Percentiles rank a stretch among this genome's conserved stretches.
Evolutionary conservation across 352 stramenopile species (phyloP).

Genomic region (Globisporangium iwayamae): DNA sequence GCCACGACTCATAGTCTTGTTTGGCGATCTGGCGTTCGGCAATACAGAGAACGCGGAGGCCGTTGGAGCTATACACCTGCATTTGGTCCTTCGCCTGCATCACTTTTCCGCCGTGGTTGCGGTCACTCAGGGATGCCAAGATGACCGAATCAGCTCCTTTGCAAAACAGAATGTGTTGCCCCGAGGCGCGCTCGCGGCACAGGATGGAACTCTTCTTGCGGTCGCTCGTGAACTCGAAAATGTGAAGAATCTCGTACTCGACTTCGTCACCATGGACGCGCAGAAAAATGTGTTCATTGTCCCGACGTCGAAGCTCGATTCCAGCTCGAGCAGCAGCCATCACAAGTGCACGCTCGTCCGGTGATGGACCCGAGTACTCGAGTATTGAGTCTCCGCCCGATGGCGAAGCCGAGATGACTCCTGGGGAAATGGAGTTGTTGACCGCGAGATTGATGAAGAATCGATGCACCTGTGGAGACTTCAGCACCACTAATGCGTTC

Average conservation of each 20-base stretch:
- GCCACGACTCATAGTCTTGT: constrained; percentile 55
- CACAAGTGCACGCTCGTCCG: constrained; percentile 73
- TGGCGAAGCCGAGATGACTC: constrained; percentile 1
- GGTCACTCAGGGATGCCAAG: constrained; percentile 37
- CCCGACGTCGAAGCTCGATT: constrained; percentile 31
- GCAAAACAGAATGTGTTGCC: constrained; percentile 41
- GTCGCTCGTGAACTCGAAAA: constrained; percentile 63
- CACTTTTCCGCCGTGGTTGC: constrained; percentile 25
- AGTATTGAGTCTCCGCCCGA: constrained; percentile 9
- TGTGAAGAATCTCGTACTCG: constrained; percentile 44
- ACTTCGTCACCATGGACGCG: constrained; percentile 25
- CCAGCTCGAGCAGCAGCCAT: constrained; percentile 43
- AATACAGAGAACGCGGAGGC: constrained; percentile 72
- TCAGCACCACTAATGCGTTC: constrained; percentile 8
- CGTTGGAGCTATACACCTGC: constrained; percentile 50
- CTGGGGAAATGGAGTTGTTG: constrained; percentile 59
- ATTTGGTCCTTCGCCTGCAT: constrained; percentile 40
- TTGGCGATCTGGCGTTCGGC: constrained; percentile 47
- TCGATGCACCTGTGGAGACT: constrained; percentile 24
- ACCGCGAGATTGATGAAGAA: constrained; percentile 56
- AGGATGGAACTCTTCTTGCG: constrained; percentile 69
- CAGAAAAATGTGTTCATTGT: constrained; percentile 30
- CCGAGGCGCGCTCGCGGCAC: constrained; percentile 27
- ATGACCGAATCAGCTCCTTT: constrained; percentile 91
- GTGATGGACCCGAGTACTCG: constrained; percentile 77